Base-by-base conservation (phyloP, 345 rosid genomes). In the Toxicodendron radicans region DNA sequence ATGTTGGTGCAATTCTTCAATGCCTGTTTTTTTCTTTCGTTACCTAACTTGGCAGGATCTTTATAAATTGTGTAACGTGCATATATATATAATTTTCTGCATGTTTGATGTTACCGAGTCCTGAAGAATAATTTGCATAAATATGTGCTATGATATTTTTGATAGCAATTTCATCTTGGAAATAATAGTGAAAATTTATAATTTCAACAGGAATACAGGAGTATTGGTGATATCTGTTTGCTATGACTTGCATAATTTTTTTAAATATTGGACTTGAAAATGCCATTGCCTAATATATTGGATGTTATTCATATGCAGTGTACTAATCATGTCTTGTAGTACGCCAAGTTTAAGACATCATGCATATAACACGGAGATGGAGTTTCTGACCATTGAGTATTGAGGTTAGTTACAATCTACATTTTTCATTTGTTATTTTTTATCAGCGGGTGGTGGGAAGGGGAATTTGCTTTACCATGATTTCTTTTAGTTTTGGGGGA, bases 281-380 rank as follows among this genome's bases (percentile, higher is more conserved):
- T 30, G 49, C 32, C 59, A 35, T 56, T 38, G 52, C 32, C 57
- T 72, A 56, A 65, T 27, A 49, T 57, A 38, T 73, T 43, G 58
- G 20, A 73, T 71, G 59, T 54, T 71, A 73, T 62, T 7, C 68
- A 32, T 11, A 5, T 75, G 81, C 88, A 87, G 90, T 87, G 76
- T 64, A 30, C 80, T 17, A 83, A 71, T 76, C 79, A 52, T 46
- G 58, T 51, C 64, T 79, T 49, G 45, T 81, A 82, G 69, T 4
- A 43, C 48, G 63, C 72, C 30, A 67, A 73, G 76, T 70, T 59
- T 33, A 72, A 75, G 75, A 64, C 7, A 12, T 9, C n/a, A 43
- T 23, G 14, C 14, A 51, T 52, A 60, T 64, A 67, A 27, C 52
- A 32, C 45, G 53, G 43, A 52, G 13, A 54, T 64, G 63, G 64